Evolutionary conservation across 129 eudicot genomes (phyloP), one percentile per base, ranked within the genome.

Genomic region (Dittrichia graveolens): DNA sequence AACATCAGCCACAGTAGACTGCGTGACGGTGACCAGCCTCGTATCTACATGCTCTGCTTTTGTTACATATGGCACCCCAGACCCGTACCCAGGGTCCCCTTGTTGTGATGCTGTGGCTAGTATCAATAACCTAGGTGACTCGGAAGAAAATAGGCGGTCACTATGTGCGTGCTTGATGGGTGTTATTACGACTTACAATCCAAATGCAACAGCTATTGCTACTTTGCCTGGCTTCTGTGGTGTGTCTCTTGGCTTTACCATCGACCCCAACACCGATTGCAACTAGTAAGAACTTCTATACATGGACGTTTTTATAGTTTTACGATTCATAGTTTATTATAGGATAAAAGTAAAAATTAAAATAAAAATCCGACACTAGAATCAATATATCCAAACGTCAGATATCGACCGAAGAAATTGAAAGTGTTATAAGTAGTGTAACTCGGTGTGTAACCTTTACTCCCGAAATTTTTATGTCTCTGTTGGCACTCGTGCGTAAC

Each of bases 191-290:
- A 80, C 77, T 54, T 80, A 80, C 73, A 75, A 80, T 7, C 84
- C 84, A 1, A 80, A 80, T 62, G 84, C 80, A 5, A 76, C 79
- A 0, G 80, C 84, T 46, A 80, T 80, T 53, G 80, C 80, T 62
- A 80, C 84, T 6, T 72, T 93, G 80, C 95, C 98, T 19, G 96
- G 98, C 11, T 90, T 93, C 53, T 93, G 98, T 53, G 98, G 98
- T 0, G 95, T 94, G 35, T 90, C 98, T 11, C 90, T 94, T 15
- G 98, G 98, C 56, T 90, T 94, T 69, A 82, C 89, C 59, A 85
- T 94, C 45, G 93, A 90, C 49, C 95, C 96, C 2, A 84, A 87
- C 73, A 87, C 90, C 0, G 92, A 94, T 60, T 94, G 98, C 79
- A 79, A 84, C 81, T 81, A 79, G 95, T 93, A 87, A 86, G 68